Conservation (phyloP, 306 rosid genomes). For the Sphenostylis stenocarpa region DNA sequence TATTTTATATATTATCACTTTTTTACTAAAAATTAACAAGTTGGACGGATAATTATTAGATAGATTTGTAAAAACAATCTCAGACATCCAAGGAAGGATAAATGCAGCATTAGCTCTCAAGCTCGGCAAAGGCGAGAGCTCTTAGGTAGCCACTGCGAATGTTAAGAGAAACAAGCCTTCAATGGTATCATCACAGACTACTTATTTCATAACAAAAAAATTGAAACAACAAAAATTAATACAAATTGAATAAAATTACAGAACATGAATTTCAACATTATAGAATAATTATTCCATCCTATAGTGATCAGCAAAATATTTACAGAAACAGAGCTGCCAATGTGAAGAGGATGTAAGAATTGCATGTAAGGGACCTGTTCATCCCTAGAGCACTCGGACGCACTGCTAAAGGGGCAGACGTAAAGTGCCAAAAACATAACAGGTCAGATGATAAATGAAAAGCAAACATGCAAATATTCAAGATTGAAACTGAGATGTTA, state of each 20-base stretch:
- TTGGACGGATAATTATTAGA: no score
- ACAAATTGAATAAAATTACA: neutral
- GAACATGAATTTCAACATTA: neutral
- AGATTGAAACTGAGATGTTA: no score
- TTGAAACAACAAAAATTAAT: no score
- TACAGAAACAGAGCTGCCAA: constrained; percentile 37
- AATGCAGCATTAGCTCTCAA: constrained; percentile 41
- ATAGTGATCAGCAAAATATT: constrained; percentile 43
- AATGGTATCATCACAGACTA: neutral
- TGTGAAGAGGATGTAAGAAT: constrained; percentile 37
- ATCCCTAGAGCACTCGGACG: constrained; percentile 28
- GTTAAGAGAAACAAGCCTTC: constrained; percentile 51
- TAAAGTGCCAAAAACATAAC: neutral
- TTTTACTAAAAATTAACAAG: no score
- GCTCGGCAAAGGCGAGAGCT: constrained; percentile 46
- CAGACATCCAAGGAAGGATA: constrained; percentile 24
- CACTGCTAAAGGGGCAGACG: constrained; percentile 41
- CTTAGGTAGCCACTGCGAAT: constrained; percentile 54
- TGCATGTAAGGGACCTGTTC: constrained; percentile 34
- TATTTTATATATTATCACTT: no score
- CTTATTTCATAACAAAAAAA: no score
- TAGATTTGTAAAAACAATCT: neutral
- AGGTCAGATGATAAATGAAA: neutral
- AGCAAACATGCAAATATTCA: neutral
- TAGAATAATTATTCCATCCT: constrained; percentile 28